Base-by-base conservation (phyloP, 129 eudicot species). In the Flaveria bidentis region DNA sequence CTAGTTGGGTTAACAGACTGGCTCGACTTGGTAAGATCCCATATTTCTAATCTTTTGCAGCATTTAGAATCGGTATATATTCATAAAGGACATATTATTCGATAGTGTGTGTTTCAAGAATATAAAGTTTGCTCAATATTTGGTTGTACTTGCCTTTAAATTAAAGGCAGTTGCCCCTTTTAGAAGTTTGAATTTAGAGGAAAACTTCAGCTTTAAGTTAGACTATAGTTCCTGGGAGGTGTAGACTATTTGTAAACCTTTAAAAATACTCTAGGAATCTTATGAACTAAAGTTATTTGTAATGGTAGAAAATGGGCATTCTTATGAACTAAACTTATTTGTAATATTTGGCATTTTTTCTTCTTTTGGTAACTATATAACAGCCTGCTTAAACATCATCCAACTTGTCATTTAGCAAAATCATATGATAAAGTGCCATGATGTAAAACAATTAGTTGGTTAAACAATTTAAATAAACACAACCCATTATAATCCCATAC, bases 1-100 rank as follows among this genome's bases (percentile, higher is more conserved):
- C 98, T 69, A 92, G 84, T 55, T 92, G 98, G 98, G 96, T 92
- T 49, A 92, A 92, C 81, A 78, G 98, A 50, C 89, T 92, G 9
- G 98, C 98, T 76, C 88, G 94, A 69, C 89, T 92, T 45, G 98
- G 98, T 92, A 92, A 86, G 85, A 58, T 72, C 78, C 46, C 70
- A 36, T 26, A 33, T 72, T 44, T 25, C 15, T 70, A 16, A 33
- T 77, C 68, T 12, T 76, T 77, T 70, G 52, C 23, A 12, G 25
- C 56, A 11, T 76, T 62, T 51, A 60, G 47, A 60, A 23, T 22
- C 12, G 18, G 20, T 49, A 23, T 52, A 15, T n/a, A 17, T 36
- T 50, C 33, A 5, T 46, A 15, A 5, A 18, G 6, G 22, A 33
- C 39, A 66, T 20, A 11, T 17, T 76, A 36, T 41, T 41, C 11